phyloP scores from a whole-genome alignment of 805 yeast genomes.

The Hanseniaspora hatyaiensis region DNA sequence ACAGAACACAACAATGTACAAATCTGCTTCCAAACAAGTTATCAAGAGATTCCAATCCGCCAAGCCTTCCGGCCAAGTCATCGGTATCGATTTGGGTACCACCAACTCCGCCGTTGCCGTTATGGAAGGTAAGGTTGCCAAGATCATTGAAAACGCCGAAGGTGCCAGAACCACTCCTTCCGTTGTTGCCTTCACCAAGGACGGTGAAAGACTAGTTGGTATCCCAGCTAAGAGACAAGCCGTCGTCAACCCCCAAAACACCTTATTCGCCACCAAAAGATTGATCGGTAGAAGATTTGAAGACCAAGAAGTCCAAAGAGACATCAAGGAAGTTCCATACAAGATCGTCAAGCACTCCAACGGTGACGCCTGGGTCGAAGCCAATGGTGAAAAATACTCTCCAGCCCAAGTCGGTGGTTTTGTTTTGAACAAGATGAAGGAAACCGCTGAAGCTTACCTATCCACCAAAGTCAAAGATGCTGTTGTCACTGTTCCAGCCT shows the following conservation, averaged over 20 bases:
- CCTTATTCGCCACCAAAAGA: constrained; percentile 89
- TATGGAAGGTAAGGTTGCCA: constrained; percentile 57
- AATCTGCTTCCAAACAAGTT: constrained; percentile 17
- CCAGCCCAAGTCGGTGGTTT: constrained; percentile 95
- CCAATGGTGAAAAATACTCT: constrained; percentile 75
- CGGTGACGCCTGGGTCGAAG: constrained; percentile 95
- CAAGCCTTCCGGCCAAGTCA: constrained; percentile 38
- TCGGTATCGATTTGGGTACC: constrained; percentile 79
- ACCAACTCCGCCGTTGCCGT: constrained; percentile 82
- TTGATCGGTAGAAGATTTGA: constrained; percentile 86
- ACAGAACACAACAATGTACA: constrained; percentile 14
- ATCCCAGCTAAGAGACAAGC: constrained; percentile 95
- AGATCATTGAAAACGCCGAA: constrained; percentile 69
- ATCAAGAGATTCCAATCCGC: constrained; percentile 30
- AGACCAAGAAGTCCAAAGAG: constrained; percentile 84
- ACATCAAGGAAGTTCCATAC: constrained; percentile 78
- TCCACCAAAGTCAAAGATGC: constrained; percentile 83
- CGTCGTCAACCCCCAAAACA: constrained; percentile 85
- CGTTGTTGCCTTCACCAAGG: constrained; percentile 85
- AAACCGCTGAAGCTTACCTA: constrained; percentile 86
- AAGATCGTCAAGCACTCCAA: constrained; percentile 78
- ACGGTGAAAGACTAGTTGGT: constrained; percentile 85
- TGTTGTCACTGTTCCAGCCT: constrained; percentile 81
- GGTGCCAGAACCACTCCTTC: constrained; percentile 87
- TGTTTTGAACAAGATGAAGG: constrained; percentile 91